phyloP scores from a whole-genome alignment of 1,284 basidiomycete genomes.

The Sparassis latifolia region DNA sequence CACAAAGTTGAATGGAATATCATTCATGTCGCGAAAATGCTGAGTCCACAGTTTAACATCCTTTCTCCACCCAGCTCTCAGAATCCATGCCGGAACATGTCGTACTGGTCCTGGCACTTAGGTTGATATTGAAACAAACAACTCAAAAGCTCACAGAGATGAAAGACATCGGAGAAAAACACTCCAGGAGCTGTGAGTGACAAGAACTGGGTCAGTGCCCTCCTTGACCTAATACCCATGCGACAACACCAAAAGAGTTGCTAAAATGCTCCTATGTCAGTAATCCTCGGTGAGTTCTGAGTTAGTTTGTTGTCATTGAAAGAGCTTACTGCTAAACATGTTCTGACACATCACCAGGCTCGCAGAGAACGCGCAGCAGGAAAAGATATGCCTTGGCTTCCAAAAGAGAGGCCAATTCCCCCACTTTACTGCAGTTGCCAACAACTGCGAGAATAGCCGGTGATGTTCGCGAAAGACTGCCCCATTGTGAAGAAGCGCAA shows the following conservation, averaged over 20 bases:
- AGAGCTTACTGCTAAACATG: conserved; percentile 49
- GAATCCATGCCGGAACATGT: conserved; percentile 26
- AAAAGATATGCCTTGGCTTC: conserved; percentile 51
- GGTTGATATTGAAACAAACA: not conserved
- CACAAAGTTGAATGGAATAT: conserved; percentile 20
- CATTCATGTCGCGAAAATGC: conserved; percentile 17
- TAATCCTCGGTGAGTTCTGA: too few species aligned
- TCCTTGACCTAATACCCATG: conserved; percentile 24
- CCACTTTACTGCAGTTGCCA: conserved; percentile 31
- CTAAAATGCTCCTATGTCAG: conserved; percentile 19
- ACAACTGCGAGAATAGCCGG: conserved; percentile 30
- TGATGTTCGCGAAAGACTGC: conserved; percentile 34
- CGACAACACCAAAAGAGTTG: conserved; percentile 23
- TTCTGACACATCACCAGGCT: conserved; percentile 44
- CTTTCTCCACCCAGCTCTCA: conserved; percentile 23
- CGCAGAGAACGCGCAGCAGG: conserved; percentile 45
- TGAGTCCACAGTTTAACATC: conserved; percentile 14
- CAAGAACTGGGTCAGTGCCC: conserved; percentile 22
- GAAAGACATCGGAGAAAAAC: conserved; percentile 26
- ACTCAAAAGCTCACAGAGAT: conserved; percentile 4
- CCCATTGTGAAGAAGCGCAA: conserved; percentile 59
- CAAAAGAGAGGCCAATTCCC: conserved; percentile 40
- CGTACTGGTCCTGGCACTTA: conserved; percentile 12
- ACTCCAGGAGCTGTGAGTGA: conserved; percentile 19
- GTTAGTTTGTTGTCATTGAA: not conserved